Percentiles rank a stretch among this genome's conserved stretches.
Conservation (phyloP, 768 basidiomycete species). For the Auricularia heimuer region DNA sequence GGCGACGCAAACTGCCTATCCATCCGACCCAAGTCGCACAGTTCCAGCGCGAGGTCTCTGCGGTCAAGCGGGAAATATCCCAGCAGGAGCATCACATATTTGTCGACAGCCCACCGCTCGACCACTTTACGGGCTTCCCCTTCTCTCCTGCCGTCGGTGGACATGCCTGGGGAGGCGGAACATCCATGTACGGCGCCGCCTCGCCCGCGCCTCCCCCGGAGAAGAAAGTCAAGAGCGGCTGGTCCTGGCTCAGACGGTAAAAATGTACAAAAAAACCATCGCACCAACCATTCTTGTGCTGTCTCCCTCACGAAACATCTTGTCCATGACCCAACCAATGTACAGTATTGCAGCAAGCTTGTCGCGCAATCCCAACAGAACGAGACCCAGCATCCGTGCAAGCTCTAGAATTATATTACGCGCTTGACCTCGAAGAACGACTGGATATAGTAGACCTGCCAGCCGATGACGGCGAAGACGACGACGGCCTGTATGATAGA, state of each 20-base stretch:
- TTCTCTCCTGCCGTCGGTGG: background rate
- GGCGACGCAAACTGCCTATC: background rate
- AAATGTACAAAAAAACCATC: background rate
- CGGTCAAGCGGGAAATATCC: background rate
- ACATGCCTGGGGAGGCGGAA: background rate
- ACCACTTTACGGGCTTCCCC: background rate
- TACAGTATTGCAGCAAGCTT: no score
- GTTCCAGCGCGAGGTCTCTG: background rate
- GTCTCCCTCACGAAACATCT: no score
- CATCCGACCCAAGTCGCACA: background rate
- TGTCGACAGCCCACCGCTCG: background rate
- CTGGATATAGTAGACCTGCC: slow-evolving; percentile 75
- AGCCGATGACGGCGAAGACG: slow-evolving; percentile 81
- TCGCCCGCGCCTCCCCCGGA: background rate
- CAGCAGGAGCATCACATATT: background rate
- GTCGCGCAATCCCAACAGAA: background rate
- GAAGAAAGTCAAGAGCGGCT: background rate
- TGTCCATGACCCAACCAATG: no score
- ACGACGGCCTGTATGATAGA: slow-evolving; percentile 84
- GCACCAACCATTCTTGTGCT: no score
- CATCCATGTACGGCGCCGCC: background rate
- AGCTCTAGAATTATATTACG: slow-evolving; percentile 46
- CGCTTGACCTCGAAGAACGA: slow-evolving; percentile 90
- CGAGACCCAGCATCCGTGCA: no score
- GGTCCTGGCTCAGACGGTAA: background rate